A percentile compares a stretch with the other conserved stretches of the same genome.
Conservation (phyloP, 768 basidiomycete genomes). For the Psilocybe azurescens region DNA sequence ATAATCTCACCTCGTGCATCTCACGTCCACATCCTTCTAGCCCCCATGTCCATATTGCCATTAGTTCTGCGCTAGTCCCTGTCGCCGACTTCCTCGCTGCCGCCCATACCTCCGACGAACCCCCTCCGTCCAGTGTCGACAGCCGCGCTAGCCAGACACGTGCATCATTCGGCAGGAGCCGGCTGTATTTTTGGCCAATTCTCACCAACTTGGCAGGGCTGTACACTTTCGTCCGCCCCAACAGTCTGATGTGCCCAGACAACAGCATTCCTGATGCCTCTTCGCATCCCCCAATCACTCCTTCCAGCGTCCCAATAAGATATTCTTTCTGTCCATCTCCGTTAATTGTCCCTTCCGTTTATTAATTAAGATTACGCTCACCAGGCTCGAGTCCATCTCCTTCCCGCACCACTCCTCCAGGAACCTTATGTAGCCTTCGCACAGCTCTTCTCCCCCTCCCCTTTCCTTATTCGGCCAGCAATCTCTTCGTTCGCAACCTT, state of each 20-base stretch:
- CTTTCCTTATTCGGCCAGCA: constrained; percentile 26
- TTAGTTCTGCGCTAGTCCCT: no score
- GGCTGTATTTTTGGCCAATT: neutral
- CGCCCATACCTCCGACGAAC: no score
- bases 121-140: no score
- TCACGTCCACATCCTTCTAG: no score
- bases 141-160: no score
- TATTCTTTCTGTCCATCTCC: constrained; percentile 54
- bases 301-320: constrained; percentile 50
- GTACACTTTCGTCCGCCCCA: constrained; percentile 18
- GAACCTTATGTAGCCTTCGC: constrained; percentile 50
- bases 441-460: constrained; percentile 28
- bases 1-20: no score
- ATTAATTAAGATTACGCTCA: constrained; percentile 48
- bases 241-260: constrained; percentile 34
- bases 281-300: constrained; percentile 28
- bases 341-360: constrained; percentile 25
- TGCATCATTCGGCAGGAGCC: neutral
- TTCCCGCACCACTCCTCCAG: constrained; percentile 58
- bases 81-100: no score
- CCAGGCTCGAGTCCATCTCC: constrained; percentile 53
- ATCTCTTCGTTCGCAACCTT: constrained; percentile 45
- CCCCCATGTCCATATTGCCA: no score
- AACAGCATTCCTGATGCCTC: constrained; percentile 29
- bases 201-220: neutral